Evolutionary conservation across 305 asterid species (phyloP).

Genomic region (Fraxinus dipetala): DNA sequence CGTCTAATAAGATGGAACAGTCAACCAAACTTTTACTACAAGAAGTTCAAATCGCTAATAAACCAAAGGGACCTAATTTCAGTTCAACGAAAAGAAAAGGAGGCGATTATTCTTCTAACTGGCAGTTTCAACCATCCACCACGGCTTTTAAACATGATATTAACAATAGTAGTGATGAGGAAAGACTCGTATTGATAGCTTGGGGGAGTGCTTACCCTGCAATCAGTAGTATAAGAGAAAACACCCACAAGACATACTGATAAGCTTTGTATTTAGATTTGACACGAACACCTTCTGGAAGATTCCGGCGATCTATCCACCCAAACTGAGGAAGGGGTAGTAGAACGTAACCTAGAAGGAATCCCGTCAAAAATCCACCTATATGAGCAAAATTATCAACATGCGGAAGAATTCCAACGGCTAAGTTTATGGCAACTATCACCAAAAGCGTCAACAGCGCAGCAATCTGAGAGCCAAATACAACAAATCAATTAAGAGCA

Average conservation of each 20-base stretch:
- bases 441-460: conserved; percentile 66
- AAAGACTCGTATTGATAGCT: background rate
- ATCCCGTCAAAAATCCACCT: conserved; percentile 81
- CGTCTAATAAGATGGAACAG: background rate
- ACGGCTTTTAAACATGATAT: background rate
- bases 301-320: conserved; percentile 62
- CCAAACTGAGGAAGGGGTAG: conserved; percentile 83
- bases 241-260: conserved; percentile 56
- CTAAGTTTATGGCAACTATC: conserved; percentile 60
- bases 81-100: background rate
- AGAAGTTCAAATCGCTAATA: background rate
- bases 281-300: conserved; percentile 47
- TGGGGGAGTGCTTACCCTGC: conserved; percentile 48
- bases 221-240: conserved; percentile 52
- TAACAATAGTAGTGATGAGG: background rate
- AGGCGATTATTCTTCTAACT: background rate
- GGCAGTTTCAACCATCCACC: background rate
- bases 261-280: conserved; percentile 61
- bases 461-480: conserved; percentile 45
- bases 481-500: background rate
- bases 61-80: background rate
- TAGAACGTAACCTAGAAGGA: conserved; percentile 72
- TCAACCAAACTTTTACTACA: background rate
- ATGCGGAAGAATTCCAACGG: conserved; percentile 75
- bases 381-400: conserved; percentile 83